Evolutionary conservation across 2,329 filamentous ascomycete genomes (phyloP), one percentile per base, ranked within the genome.

Genomic region (Didymella arachidicola): DNA sequence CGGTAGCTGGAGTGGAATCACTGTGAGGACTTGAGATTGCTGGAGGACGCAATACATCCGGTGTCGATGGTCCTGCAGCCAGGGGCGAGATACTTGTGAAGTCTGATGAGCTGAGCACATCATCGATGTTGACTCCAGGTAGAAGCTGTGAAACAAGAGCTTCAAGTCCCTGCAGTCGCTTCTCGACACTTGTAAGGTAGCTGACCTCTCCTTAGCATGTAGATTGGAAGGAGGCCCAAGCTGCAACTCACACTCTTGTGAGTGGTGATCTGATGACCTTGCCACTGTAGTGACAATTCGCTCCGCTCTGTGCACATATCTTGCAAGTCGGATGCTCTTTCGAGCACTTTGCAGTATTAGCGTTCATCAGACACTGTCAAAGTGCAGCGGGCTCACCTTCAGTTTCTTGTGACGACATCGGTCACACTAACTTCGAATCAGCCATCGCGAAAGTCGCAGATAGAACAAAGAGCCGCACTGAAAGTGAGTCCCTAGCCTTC

Each of bases 401-500:
- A 70, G 41, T 45, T 70, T 70, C 38, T 70, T 70, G 49, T 66
- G 57, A 44, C 68, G 65, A 47, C 68, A 70, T 29, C 68, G 62
- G 49, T 69, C 66, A 61, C 68, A 70, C 61, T 66, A 19, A 38
- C 19, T 29, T 12, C 14, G 11, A 30, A 43, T 64, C 43, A 64
- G 62, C 43, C n/a, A 29, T 48, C 6, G 11, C 27, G 18, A 44
- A 14, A 7, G 7, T 53, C 18, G 11, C 43, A 30, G 25, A 16
- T 12, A 32, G 8, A 26, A 43, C 34, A 18, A 42, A 22, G 41
- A 46, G n/a, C 57, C 57, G 38, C 49, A 64, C 62, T 53, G 62
- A 62, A 57, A 64, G 56, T 41, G 53, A 52, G 16, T 64, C 59
- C 36, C 62, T 64, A 26, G 61, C 51, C 47, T 62, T 67, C 62